A percentile compares a stretch with the other conserved stretches of the same genome.
Evolutionary conservation across 768 basidiomycete species (phyloP).

Genomic region (Termitomyces sp.): DNA sequence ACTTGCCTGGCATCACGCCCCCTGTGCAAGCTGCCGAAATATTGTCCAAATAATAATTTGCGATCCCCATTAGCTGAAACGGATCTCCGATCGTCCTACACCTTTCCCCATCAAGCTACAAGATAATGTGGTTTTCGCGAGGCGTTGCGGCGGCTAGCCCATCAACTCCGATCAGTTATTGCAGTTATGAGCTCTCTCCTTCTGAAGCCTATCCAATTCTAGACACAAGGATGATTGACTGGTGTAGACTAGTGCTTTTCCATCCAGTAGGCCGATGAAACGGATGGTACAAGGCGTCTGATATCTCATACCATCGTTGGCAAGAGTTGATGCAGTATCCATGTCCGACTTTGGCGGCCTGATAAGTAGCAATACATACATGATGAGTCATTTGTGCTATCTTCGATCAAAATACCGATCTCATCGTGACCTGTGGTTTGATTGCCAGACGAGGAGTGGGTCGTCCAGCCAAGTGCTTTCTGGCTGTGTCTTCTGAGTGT

Average conservation of each 20-base stretch:
- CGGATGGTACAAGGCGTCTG: conserved; percentile 4
- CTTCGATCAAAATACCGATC: conserved; percentile 9
- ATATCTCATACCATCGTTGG: background rate
- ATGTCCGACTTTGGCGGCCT: conserved; percentile 13
- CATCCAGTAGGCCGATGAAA: background rate
- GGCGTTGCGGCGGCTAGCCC: conserved; percentile 10
- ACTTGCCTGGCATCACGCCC: conserved; percentile 8
- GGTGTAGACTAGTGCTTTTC: conserved; percentile 2
- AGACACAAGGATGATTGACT: conserved; percentile 1
- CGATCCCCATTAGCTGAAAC: conserved; percentile 13
- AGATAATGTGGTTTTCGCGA: conserved; percentile 5
- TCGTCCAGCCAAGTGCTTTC: background rate
- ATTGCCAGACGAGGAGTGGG: conserved; percentile 7
- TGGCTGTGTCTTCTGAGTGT: background rate
- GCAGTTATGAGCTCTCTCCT: conserved; percentile 9
- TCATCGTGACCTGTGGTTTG: conserved; percentile 3
- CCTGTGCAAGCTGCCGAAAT: conserved; percentile 12
- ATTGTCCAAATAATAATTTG: conserved; percentile 5
- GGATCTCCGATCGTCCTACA: conserved; percentile 11
- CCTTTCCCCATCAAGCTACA: conserved; percentile 6
- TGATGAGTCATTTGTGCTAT: conserved; percentile 12
- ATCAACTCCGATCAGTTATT: conserved; percentile 14
- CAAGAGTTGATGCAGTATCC: background rate
- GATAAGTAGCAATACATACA: conserved; percentile 10
- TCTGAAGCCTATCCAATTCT: conserved; percentile 7